Percentiles rank a stretch among this genome's conserved stretches.
phyloP scores from a whole-genome alignment of 225 moss, liverwort and hornwort species.

The Rhytidiadelphus loreus region DNA sequence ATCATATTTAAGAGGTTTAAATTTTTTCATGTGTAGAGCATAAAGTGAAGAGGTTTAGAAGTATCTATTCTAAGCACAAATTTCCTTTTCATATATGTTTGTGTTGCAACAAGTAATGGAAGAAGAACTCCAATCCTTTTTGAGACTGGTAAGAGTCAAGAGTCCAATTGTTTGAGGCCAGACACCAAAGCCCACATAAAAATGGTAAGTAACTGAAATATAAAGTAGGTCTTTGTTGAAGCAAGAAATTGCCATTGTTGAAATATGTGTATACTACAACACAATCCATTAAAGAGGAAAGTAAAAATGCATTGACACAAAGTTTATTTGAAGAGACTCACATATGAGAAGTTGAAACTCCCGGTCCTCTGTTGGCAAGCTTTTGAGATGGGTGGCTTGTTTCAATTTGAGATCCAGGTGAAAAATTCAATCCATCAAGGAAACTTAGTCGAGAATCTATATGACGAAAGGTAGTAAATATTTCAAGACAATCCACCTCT shows the following conservation, averaged over 20 bases:
- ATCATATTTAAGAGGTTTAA: neutral
- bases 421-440: constrained; percentile 27
- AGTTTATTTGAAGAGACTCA: neutral
- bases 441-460: constrained; percentile 26
- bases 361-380: neutral
- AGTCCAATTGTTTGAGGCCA: neutral
- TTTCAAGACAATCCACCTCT: constrained; percentile 35
- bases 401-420: constrained; percentile 2
- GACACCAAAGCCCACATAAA: neutral
- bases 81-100: neutral
- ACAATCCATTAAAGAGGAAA: neutral
- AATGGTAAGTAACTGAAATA: neutral
- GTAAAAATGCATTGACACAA: neutral
- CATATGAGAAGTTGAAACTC: constrained; percentile 13
- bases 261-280: neutral
- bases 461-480: constrained; percentile 28
- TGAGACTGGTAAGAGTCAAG: neutral
- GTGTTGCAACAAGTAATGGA: neutral
- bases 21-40: neutral
- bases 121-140: neutral
- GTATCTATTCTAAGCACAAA: neutral
- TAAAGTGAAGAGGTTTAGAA: neutral
- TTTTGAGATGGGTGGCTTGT: neutral
- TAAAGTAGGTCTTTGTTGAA: neutral
- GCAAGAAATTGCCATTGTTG: neutral